Conservation (phyloP, 2,329 filamentous ascomycete genomes). For the Dichotomopilus funicola region DNA sequence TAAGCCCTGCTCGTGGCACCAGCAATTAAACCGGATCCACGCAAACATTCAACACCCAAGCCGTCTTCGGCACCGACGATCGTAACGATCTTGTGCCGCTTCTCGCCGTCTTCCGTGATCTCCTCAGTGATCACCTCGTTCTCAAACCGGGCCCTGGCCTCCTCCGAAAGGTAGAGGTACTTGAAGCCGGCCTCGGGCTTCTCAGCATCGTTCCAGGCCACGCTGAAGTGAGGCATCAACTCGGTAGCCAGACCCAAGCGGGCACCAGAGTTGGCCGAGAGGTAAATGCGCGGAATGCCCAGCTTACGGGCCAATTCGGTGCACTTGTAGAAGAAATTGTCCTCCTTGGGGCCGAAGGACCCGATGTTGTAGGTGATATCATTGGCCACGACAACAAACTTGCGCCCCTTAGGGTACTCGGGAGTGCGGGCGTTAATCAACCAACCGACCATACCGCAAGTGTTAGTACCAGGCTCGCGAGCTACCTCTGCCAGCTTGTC, state of each 20-base stretch:
- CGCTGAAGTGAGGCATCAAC: constrained; percentile 93
- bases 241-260: constrained; percentile 95
- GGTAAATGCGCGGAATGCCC: constrained; percentile 92
- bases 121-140: constrained; percentile 85
- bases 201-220: constrained; percentile 83
- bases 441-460: constrained; percentile 98
- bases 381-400: constrained; percentile 95
- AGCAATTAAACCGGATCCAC: constrained; percentile 95
- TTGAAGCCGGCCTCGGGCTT: constrained; percentile 89
- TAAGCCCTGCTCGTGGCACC: constrained; percentile 95
- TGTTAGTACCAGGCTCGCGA: constrained; percentile 91
- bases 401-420: constrained; percentile 86
- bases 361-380: constrained; percentile 99
- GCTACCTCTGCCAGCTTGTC: constrained; percentile 90
- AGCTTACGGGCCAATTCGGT: constrained; percentile 91
- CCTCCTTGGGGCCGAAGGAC: constrained; percentile 92
- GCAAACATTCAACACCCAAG: constrained; percentile 93
- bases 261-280: constrained; percentile 97
- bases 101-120: constrained; percentile 79
- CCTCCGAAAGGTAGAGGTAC: constrained; percentile 88
- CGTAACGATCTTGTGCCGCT: constrained; percentile 87
- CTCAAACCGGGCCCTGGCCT: constrained; percentile 80
- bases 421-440: constrained; percentile 90
- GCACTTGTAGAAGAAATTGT: constrained; percentile 98
- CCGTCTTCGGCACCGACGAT: constrained; percentile 91